Percentiles rank a stretch among this genome's conserved stretches.
These are phyloP conservation scores for Tranzscheliella williamsii DNA, from an alignment of 1,284 basidiomycete species.

Conservation along the genomic window DNA sequence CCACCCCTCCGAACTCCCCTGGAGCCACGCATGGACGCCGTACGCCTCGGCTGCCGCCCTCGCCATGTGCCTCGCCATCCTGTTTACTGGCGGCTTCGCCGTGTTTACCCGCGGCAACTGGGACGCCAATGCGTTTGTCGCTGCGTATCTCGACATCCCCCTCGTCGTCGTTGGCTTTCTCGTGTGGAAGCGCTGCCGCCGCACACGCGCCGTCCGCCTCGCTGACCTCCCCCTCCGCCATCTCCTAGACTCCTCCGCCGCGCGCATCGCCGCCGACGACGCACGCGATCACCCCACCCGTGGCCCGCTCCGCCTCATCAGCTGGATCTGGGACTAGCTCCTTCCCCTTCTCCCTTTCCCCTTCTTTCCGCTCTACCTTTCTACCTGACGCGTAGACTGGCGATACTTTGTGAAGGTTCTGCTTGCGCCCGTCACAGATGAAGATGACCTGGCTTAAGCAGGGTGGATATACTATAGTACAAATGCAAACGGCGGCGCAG, in stretches of 20 bases:
- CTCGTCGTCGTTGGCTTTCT: constrained; percentile 76
- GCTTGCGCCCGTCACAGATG: no score
- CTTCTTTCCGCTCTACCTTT: neutral
- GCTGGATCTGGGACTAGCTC: constrained; percentile 32
- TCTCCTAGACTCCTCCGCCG: constrained; percentile 13
- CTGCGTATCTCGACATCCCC: constrained; percentile 75
- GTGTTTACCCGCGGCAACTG: constrained; percentile 46
- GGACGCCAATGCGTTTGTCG: constrained; percentile 71
- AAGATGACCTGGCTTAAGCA: no score
- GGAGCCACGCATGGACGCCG: constrained; percentile 52
- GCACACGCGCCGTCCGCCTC: constrained; percentile 24
- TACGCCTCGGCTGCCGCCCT: constrained; percentile 34
- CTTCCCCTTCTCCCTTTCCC: neutral
- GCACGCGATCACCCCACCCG: constrained; percentile 5
- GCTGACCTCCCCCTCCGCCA: constrained; percentile 16
- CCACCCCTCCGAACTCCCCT: constrained; percentile 65
- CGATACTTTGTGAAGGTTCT: no score
- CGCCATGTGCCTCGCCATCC: constrained; percentile 29
- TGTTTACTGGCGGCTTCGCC: constrained; percentile 61
- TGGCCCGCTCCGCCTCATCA: constrained; percentile 18
- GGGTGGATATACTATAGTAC: no score
- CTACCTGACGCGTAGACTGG: no score
- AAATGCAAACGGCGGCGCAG: no score
- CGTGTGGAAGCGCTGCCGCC: constrained; percentile 35
- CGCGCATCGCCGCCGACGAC: constrained; percentile 6